Conservation (phyloP, 441 rosid species). For the Populus hybrid region DNA sequence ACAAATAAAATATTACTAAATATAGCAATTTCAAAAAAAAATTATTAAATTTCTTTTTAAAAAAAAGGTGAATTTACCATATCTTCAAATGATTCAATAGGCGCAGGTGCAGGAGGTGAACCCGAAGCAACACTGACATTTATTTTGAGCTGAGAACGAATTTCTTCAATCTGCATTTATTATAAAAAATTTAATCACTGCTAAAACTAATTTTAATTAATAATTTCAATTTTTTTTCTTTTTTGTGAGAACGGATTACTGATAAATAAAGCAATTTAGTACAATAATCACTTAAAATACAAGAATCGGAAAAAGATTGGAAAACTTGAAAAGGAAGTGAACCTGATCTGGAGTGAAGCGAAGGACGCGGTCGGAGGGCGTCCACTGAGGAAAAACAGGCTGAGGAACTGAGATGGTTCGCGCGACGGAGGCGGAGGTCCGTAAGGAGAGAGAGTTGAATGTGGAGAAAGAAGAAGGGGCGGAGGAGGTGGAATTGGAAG, state of each 20-base stretch:
- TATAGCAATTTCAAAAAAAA: too few species aligned
- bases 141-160: conserved; percentile 30
- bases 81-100: conserved; percentile 32
- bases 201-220: too few species aligned
- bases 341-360: conserved; percentile 33
- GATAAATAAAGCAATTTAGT: background rate
- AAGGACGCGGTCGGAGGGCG: conserved; percentile 39
- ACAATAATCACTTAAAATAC: background rate
- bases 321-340: background rate
- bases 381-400: conserved; percentile 32
- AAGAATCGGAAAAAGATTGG: background rate
- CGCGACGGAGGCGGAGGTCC: conserved; percentile 7
- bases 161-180: conserved; percentile 31
- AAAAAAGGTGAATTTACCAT: conserved; percentile 21
- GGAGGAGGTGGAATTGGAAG: conserved; percentile 15
- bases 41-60: background rate
- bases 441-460: conserved; percentile 9
- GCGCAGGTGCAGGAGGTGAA: conserved; percentile 31
- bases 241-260: too few species aligned
- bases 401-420: conserved; percentile 24
- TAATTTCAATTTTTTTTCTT: too few species aligned
- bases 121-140: conserved; percentile 32
- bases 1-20: background rate
- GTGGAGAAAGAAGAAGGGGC: background rate
- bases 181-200: background rate